phyloP scores from a whole-genome alignment of 2,329 filamentous ascomycete species.

The Bisporella sp. region DNA sequence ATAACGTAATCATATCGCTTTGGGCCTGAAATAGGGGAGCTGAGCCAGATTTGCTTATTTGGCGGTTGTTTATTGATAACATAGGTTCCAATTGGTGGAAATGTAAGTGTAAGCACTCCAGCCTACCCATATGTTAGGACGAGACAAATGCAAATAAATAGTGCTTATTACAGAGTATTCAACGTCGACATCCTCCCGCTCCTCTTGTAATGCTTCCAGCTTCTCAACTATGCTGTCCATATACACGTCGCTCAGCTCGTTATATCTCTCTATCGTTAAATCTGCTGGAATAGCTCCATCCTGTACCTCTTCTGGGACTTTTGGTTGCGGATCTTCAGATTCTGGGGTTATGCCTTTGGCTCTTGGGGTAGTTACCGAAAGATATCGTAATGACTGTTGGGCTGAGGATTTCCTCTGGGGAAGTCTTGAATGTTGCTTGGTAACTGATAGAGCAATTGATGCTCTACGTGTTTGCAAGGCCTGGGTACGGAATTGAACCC shows the following conservation, averaged over 20 bases:
- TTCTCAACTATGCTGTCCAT: conserved; percentile 49
- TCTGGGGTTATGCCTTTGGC: conserved; percentile 52
- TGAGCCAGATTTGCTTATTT: conserved; percentile 97
- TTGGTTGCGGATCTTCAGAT: conserved; percentile 43
- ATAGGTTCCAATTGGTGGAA: conserved; percentile 69
- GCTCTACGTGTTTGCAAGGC: too few species aligned
- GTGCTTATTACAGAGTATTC: conserved; percentile 70
- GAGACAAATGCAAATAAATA: background rate
- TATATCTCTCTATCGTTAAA: conserved; percentile 65
- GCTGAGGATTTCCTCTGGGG: too few species aligned
- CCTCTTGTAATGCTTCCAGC: conserved; percentile 71
- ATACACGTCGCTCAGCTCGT: conserved; percentile 70
- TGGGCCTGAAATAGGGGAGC: conserved; percentile 81
- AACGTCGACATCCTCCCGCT: conserved; percentile 69
- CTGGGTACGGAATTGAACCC: too few species aligned
- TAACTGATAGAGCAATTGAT: too few species aligned
- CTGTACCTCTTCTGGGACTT: conserved; percentile 33
- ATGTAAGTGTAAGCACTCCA: conserved; percentile 73
- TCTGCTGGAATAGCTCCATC: conserved; percentile 47
- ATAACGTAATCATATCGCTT: conserved; percentile 92
- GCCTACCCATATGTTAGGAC: conserved; percentile 44
- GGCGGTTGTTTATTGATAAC: conserved; percentile 98
- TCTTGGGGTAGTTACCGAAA: too few species aligned
- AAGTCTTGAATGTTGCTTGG: too few species aligned
- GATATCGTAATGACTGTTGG: too few species aligned